These are phyloP conservation scores for Taphrina betulina DNA, from an alignment of 1,139 yeast species.

Conservation along the genomic window DNA sequence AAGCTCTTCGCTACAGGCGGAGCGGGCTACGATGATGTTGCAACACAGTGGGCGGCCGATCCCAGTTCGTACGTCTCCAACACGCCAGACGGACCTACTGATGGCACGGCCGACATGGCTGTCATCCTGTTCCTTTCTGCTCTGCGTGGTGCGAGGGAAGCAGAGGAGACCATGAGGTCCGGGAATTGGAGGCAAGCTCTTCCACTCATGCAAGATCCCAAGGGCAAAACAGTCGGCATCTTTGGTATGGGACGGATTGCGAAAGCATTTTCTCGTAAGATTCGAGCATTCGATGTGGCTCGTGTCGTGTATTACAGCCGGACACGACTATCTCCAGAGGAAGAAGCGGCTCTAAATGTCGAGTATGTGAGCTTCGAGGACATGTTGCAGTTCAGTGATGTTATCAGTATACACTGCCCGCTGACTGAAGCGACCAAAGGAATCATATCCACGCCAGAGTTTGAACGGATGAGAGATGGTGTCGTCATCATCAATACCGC, in stretches of 20 bases:
- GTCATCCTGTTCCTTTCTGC: slow-evolving; percentile 65
- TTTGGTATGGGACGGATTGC: slow-evolving; percentile 80
- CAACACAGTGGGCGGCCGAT: slow-evolving; percentile 50
- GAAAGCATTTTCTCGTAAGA: slow-evolving; percentile 56
- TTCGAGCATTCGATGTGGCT: slow-evolving; percentile 67
- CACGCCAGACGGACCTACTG: slow-evolving; percentile 69
- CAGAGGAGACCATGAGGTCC: too few species aligned
- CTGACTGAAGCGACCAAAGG: slow-evolving; percentile 59
- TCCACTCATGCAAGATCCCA: slow-evolving; percentile 50
- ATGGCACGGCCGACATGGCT: slow-evolving; percentile 83
- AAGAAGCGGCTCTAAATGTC: slow-evolving; percentile 55
- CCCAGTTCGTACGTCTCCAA: slow-evolving; percentile 61
- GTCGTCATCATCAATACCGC: slow-evolving; percentile 67
- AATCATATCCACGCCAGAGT: slow-evolving; percentile 53
- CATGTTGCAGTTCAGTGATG: slow-evolving; percentile 54
- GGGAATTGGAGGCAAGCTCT: slow-evolving; percentile 47
- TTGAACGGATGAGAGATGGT: slow-evolving; percentile 62
- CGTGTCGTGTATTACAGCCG: slow-evolving; percentile 57
- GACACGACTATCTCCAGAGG: slow-evolving; percentile 52
- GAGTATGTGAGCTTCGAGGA: slow-evolving; percentile 62
- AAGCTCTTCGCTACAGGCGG: slow-evolving; percentile 1
- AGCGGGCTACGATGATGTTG: slow-evolving; percentile 55
- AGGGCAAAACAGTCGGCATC: slow-evolving; percentile 56
- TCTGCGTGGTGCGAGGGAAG: slow-evolving; percentile 47
- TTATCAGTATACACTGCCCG: slow-evolving; percentile 63